Conservation (phyloP, 169 alveolate species). For the Theileria annulata region DNA sequence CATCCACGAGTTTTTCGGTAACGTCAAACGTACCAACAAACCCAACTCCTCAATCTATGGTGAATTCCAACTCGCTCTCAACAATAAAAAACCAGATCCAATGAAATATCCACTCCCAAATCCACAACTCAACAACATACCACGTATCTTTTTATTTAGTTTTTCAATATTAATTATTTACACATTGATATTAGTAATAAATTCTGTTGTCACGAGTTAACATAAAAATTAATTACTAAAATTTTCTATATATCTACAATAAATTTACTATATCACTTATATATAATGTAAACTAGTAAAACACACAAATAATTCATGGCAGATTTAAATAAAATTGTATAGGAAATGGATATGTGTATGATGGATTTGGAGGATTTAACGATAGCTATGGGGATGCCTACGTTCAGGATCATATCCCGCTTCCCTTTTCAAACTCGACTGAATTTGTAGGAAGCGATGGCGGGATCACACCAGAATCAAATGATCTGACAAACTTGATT, state of each 20-base stretch:
- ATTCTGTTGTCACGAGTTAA: too few relatives aligned
- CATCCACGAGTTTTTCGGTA: constrained; percentile 53
- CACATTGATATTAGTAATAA: too few relatives aligned
- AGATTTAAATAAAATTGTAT: too few relatives aligned
- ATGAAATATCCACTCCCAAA: not conserved
- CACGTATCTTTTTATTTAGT: not conserved
- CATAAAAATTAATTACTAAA: too few relatives aligned
- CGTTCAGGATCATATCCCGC: not conserved
- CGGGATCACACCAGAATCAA: not conserved
- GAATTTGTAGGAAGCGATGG: not conserved
- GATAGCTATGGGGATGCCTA: not conserved
- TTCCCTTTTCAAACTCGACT: not conserved
- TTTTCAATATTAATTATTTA: too few relatives aligned
- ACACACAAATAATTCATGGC: too few relatives aligned
- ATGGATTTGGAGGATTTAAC: not conserved
- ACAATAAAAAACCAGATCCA: not conserved
- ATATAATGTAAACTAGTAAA: too few relatives aligned
- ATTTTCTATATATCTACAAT: too few relatives aligned
- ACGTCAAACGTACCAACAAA: constrained; percentile 6
- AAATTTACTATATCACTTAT: too few relatives aligned
- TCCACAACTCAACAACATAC: not conserved
- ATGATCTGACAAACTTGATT: not conserved
- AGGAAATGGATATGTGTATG: not conserved
- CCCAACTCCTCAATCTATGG: not conserved
- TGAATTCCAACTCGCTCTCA: not conserved